phyloP scores from a whole-genome alignment of 805 yeast genomes.

The Ogataea polymorpha region DNA sequence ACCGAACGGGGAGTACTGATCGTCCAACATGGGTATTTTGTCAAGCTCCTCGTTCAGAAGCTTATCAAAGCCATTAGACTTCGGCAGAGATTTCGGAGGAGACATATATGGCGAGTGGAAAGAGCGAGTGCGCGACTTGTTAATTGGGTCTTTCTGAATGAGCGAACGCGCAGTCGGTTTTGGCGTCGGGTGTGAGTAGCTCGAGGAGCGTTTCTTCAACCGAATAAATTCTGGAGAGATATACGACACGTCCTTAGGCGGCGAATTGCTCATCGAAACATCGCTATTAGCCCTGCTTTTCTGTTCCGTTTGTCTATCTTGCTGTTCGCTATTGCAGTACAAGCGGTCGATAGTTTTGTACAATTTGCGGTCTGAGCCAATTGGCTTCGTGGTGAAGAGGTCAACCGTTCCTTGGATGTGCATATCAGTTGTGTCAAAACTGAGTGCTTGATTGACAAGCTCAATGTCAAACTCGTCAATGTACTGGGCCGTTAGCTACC shows the following conservation, averaged over 20 bases:
- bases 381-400: constrained; percentile 89
- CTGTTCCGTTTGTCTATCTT: constrained; percentile 6
- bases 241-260: constrained; percentile 13
- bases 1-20: constrained; percentile 70
- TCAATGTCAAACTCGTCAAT: constrained; percentile 94
- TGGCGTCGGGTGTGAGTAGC: constrained; percentile 29
- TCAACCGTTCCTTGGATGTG: constrained; percentile 88
- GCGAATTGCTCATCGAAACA: constrained; percentile 17
- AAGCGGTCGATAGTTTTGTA: constrained; percentile 83
- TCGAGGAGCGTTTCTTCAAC: constrained; percentile 32
- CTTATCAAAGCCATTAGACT: constrained; percentile 6
- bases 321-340: constrained; percentile 18
- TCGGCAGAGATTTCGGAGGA: constrained; percentile 26
- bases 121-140: constrained; percentile 29
- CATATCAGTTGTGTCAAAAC: constrained; percentile 72
- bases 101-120: constrained; percentile 28
- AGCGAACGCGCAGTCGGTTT: constrained; percentile 12
- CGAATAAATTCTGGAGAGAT: constrained; percentile 31
- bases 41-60: constrained; percentile 3
- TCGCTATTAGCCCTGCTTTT: constrained; percentile 23
- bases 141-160: constrained; percentile 11
- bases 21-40: constrained; percentile 7
- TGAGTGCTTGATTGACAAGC: constrained; percentile 79
- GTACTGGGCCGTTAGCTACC: constrained; percentile 48
- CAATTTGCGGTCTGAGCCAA: constrained; percentile 83